These are phyloP conservation scores for Pyrus hybrid DNA, from an alignment of 331 rosid genomes.

Conservation along the genomic window DNA sequence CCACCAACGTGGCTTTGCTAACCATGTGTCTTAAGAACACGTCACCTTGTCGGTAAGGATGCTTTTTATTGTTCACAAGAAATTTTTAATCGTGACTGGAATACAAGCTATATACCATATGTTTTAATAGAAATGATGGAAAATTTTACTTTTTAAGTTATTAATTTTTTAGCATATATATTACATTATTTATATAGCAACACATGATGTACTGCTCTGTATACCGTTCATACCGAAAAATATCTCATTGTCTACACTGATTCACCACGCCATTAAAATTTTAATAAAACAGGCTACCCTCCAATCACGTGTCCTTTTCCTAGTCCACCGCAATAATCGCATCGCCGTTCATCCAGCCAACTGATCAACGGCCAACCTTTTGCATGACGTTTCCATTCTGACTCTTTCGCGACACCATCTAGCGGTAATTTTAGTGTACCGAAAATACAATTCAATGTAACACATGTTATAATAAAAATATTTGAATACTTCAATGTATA, in stretches of 20 bases:
- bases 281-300: background rate
- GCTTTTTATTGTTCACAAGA: background rate
- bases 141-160: too few relatives aligned
- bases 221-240: too few relatives aligned
- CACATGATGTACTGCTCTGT: too few relatives aligned
- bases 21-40: constrained; percentile 35
- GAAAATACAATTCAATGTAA: fast-evolving
- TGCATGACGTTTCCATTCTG: constrained; percentile 21
- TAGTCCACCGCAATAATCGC: constrained; percentile 20
- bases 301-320: constrained; percentile 15
- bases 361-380: constrained; percentile 21
- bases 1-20: constrained; percentile 15
- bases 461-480: too few relatives aligned
- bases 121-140: too few relatives aligned
- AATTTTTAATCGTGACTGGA: too few relatives aligned
- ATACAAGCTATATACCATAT: too few relatives aligned
- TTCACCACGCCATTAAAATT: constrained; percentile 14
- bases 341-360: constrained; percentile 17
- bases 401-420: constrained; percentile 18
- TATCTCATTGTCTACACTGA: too few relatives aligned
- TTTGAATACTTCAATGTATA: too few relatives aligned
- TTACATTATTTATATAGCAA: too few relatives aligned
- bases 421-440: too few relatives aligned
- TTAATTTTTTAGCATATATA: too few relatives aligned
- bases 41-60: constrained; percentile 44